Evolutionary conservation across 352 stramenopile genomes (phyloP), one percentile per base, ranked within the genome.

Genomic region (Pythium scleroteichum): DNA sequence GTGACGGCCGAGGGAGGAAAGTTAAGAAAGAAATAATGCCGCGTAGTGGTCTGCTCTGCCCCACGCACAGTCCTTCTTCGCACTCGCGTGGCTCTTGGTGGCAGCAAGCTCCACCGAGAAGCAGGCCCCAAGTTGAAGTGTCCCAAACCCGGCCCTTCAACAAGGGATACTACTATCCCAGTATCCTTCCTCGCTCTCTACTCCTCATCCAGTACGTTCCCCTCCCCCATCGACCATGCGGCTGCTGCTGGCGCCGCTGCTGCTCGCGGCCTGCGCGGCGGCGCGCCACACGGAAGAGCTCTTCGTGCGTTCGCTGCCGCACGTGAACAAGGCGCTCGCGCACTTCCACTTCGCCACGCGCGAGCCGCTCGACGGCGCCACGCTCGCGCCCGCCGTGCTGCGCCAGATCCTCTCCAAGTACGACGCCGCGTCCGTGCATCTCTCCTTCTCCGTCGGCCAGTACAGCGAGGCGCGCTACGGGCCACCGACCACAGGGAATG

Each of bases 361-460:
- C 35, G 71, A 75, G 35, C 14, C 35, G 33, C 19, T 50, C 33
- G 44, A 51, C 44, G 24, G 23, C 24, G 53, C 29, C 17, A 59
- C 56, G 22, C 58, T 82, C 22, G 73, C 87, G 38, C 85, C 85
- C 14, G 73, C 72, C 5, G 78, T 84, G 17, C 57, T 94, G 12
- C 78, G 72, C 39, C 85, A 92, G 57, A 87, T 92, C 49, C 66
- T 92, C 22, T 69, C 72, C 35, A 88, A 85, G 60, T 88, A 91
- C 61, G 69, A 86, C 47, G 80, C 75, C 32, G 73, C 87, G 50
- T 81, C 83, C 44, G 50, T 96, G 16, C 75, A 79, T 19, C 66
- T 95, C 23, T 83, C 76, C 20, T 90, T 94, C 56, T 67, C 76
- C 4, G 66, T 88, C n/a, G 87, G 87, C 0, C 61, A 65, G 20